phyloP scores from a whole-genome alignment of 257 asterid species.

The Salvia miltiorrhiza region DNA sequence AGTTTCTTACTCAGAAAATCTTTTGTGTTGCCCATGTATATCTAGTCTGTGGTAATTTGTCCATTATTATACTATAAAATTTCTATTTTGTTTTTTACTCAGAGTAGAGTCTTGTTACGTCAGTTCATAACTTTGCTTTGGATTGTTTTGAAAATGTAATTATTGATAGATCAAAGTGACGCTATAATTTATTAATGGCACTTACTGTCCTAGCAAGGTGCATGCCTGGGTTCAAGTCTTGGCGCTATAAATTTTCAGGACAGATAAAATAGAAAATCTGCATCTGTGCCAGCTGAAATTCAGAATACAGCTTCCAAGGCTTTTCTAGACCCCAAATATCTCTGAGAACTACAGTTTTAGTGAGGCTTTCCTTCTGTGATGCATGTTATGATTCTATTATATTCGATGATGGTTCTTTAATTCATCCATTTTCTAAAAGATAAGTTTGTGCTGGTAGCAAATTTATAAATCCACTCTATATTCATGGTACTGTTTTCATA shows the following conservation, averaged over 20 bases:
- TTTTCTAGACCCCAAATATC: not conserved
- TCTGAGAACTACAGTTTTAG: not conserved
- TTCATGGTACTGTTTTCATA: not conserved
- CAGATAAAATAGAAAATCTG: not conserved
- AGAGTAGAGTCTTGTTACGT: not conserved
- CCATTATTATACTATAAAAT: not conserved
- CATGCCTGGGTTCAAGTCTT: conserved; percentile 1
- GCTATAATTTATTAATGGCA: not conserved
- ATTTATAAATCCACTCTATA: not conserved
- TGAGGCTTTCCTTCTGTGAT: not conserved
- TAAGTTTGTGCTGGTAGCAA: not conserved
- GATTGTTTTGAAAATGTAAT: not conserved
- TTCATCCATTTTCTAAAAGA: not conserved
- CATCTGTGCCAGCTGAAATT: not conserved
- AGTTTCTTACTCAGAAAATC: conserved; percentile 34
- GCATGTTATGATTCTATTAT: not conserved
- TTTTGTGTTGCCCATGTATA: conserved; percentile 3
- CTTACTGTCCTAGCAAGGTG: not conserved
- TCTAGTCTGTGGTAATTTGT: not conserved
- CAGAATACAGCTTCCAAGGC: conserved; percentile 4
- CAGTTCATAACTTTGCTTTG: not conserved
- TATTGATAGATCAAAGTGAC: not conserved
- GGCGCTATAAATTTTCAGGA: not conserved
- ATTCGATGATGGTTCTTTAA: conserved; percentile 6
- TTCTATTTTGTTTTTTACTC: not conserved